Conservation (phyloP, 208 protist species). For the Naegleria fowleri region DNA sequence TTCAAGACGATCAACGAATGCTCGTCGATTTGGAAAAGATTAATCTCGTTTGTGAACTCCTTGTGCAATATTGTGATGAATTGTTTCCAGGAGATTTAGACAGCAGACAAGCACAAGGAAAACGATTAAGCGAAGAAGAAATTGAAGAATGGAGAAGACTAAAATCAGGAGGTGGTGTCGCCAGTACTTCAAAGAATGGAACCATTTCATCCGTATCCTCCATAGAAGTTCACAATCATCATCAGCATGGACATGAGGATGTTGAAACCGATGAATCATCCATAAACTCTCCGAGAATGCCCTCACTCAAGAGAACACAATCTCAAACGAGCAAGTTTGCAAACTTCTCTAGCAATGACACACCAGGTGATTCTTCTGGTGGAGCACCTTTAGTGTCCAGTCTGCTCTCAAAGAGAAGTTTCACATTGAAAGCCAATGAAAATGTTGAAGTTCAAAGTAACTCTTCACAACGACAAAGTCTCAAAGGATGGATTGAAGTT, state of each 20-base stretch:
- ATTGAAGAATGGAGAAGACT: neutral
- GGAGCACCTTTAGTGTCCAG: too few species aligned
- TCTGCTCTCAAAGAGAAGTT: neutral
- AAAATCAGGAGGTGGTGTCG: neutral
- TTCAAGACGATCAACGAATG: neutral
- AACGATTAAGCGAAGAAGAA: neutral
- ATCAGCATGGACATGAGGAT: neutral
- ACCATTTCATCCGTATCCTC: too few species aligned
- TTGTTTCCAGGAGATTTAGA: neutral
- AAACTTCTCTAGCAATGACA: neutral
- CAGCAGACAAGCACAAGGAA: neutral
- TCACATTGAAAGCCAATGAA: neutral
- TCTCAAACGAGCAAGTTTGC: neutral
- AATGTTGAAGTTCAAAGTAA: neutral
- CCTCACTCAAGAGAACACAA: neutral
- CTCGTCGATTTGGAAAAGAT: neutral
- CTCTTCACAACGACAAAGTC: neutral
- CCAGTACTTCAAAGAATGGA: too few species aligned
- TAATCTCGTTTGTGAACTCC: neutral
- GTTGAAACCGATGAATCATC: neutral
- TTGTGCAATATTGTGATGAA: neutral
- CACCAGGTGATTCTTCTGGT: neutral
- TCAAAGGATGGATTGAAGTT: neutral
- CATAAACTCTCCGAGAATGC: neutral
- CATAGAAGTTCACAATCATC: too few species aligned